Percentiles rank a stretch among this genome's conserved stretches.
phyloP scores from a whole-genome alignment of 495 filamentous ascomycete species.

The Aspergillus nidulans region DNA sequence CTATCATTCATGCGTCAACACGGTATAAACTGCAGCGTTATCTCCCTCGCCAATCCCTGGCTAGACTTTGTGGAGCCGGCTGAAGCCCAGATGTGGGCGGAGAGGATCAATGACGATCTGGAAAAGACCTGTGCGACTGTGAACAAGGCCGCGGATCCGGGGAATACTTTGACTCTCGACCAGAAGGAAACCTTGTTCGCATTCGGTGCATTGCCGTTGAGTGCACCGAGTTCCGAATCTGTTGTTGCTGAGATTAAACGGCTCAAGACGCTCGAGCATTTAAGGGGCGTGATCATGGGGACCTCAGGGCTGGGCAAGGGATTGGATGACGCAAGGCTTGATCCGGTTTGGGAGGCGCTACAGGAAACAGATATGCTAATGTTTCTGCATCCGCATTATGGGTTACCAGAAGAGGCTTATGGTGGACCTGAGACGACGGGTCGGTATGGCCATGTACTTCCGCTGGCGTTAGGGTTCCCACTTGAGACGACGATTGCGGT shows the following conservation, averaged over 20 bases:
- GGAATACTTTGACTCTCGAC: slow-evolving; percentile 13
- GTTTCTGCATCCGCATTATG: slow-evolving; percentile 94
- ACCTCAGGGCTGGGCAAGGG: slow-evolving; percentile 78
- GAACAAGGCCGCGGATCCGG: slow-evolving; percentile 45
- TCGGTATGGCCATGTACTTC: slow-evolving; percentile 83
- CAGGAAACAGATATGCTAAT: slow-evolving; percentile 58
- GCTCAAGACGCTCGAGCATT: slow-evolving; percentile 56
- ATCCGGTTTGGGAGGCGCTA: slow-evolving; percentile 66
- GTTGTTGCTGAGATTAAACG: slow-evolving; percentile 58
- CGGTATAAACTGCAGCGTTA: slow-evolving; percentile 72
- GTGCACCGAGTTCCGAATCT: slow-evolving; percentile 56
- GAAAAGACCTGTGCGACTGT: slow-evolving; percentile 56
- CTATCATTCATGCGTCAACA: slow-evolving; percentile 85
- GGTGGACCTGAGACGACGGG: slow-evolving; percentile 50
- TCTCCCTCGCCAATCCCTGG: slow-evolving; percentile 95
- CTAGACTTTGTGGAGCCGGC: slow-evolving; percentile 72
- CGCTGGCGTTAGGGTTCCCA: slow-evolving; percentile 83
- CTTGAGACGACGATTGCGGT: slow-evolving; percentile 93
- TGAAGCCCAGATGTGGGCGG: slow-evolving; percentile 58
- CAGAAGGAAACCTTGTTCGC: slow-evolving; percentile 56
- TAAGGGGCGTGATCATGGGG: slow-evolving; percentile 83
- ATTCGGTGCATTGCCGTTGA: slow-evolving; percentile 78
- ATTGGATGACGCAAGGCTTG: slow-evolving; percentile 70
- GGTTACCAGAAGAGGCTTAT: slow-evolving; percentile 73
- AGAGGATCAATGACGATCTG: slow-evolving; percentile 72